Percentiles rank a stretch among this genome's conserved stretches.
Conservation (phyloP, 805 yeast species). For the Cyberlindnera amylophila region DNA sequence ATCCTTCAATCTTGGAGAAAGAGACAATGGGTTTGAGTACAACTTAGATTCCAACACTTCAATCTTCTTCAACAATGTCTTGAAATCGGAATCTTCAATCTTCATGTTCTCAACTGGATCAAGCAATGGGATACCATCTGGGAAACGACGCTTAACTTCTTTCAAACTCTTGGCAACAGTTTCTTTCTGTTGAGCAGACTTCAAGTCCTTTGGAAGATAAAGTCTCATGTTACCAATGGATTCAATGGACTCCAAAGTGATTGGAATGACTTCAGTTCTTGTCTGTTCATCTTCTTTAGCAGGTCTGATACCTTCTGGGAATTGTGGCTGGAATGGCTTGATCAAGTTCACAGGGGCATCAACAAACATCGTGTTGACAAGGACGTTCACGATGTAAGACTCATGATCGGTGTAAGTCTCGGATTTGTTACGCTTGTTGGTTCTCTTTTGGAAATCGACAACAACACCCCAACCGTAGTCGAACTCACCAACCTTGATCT, state of each 20-base stretch:
- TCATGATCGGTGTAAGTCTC: slow-evolving; percentile 78
- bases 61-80: slow-evolving; percentile 65
- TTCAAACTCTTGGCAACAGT: slow-evolving; percentile 63
- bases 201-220: slow-evolving; percentile 72
- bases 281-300: slow-evolving; percentile 68
- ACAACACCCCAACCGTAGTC: slow-evolving; percentile 98
- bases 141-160: slow-evolving; percentile 80
- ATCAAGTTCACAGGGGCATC: slow-evolving; percentile 83
- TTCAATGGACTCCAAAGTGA: slow-evolving; percentile 73
- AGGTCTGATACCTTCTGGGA: slow-evolving; percentile 89
- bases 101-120: slow-evolving; percentile 94
- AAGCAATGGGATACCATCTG: slow-evolving; percentile 86
- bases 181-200: slow-evolving; percentile 57
- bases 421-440: slow-evolving; percentile 52
- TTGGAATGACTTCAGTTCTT: slow-evolving; percentile 75
- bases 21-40: slow-evolving; percentile 62
- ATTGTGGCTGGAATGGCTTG: slow-evolving; percentile 70
- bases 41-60: slow-evolving; percentile 78
- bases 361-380: slow-evolving; percentile 70
- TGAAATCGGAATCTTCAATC: slow-evolving; percentile 78
- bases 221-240: slow-evolving; percentile 78
- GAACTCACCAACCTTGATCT: slow-evolving; percentile 51
- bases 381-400: slow-evolving; percentile 80
- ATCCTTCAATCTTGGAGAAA: slow-evolving; percentile 55
- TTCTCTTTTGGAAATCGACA: slow-evolving; percentile 68